Evolutionary conservation across 2,329 filamentous ascomycete genomes (phyloP), one percentile per base, ranked within the genome.

Genomic region (Madurella mycetomatis): DNA sequence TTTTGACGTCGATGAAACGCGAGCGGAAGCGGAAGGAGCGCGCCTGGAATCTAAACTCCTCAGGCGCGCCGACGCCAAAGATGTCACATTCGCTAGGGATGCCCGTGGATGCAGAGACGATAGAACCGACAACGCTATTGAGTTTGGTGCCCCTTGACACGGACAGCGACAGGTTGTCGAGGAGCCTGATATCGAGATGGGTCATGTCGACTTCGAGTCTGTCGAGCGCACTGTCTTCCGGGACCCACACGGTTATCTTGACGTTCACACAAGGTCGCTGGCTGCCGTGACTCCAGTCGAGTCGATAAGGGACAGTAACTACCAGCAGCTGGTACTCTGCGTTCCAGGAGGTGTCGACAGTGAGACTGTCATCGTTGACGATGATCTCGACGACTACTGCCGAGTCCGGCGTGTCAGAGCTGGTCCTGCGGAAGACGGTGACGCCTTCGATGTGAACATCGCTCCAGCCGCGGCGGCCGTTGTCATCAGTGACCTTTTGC

Each of bases 231-330:
- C 70, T 68, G 15, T 67, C 61, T 4, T 67, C 64, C 7, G 79
- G 79, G 0, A 77, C 70, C 69, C 72, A 77, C 41, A 79, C 63
- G 2, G 76, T 81, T 15, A 70, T 67, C 11, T 71, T 72, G 53
- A 82, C 68, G 55, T 75, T 72, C 17, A 82, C 67, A 60, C 80
- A 82, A 1, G 77, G 76, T 42, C 58, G 51, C 8, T 63, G 57
- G 1, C 60, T 51, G 12, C 57, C 32, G 2, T 60, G 49, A 13
- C 58, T 47, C 62, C 69, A 70, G 1, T 66, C 60, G 45, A 74
- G 51, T 9, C 54, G 61, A 32, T 62, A 62, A 0, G 77, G 77
- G 2, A 74, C 71, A 11, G 58, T 65, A 19, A 82, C 57, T 15
- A 64, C 58, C 52, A 81, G 66, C 2, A 40, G 31, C 58, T 81